phyloP scores from a whole-genome alignment of 495 filamentous ascomycete genomes.

The Penicillium paxilli region DNA sequence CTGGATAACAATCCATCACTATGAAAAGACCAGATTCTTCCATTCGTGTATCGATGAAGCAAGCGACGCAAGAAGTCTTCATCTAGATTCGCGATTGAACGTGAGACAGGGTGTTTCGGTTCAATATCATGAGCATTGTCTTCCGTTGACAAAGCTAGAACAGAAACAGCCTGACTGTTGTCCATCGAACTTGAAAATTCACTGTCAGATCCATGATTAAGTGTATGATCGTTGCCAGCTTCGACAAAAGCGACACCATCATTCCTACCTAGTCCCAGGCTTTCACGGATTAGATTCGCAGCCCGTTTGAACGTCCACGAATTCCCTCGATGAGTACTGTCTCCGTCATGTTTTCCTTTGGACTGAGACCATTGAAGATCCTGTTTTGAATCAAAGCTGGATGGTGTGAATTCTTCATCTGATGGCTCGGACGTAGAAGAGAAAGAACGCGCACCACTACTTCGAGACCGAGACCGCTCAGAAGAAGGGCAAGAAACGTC shows the following conservation, averaged over 20 bases:
- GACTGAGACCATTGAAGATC: neutral
- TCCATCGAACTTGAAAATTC: constrained; percentile 25
- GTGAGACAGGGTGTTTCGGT: constrained; percentile 16
- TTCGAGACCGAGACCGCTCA: constrained; percentile 26
- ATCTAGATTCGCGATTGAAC: constrained; percentile 31
- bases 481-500: neutral
- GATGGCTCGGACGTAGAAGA: constrained; percentile 24
- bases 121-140: constrained; percentile 29
- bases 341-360: constrained; percentile 21
- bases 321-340: constrained; percentile 17
- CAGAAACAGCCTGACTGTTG: constrained; percentile 21
- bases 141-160: constrained; percentile 34
- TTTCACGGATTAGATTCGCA: constrained; percentile 56
- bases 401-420: constrained; percentile 21
- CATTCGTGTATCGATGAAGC: constrained; percentile 56
- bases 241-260: constrained; percentile 56
- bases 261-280: constrained; percentile 47
- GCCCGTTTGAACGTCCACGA: constrained; percentile 52
- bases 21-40: constrained; percentile 64
- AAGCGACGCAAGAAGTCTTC: constrained; percentile 48
- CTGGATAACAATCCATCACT: constrained; percentile 42
- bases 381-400: constrained; percentile 1
- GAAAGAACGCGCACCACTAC: constrained; percentile 24
- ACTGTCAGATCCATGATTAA: constrained; percentile 26
- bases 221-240: constrained; percentile 20